Conservation (phyloP, 176 grass and related monocot species). For the Pontederia paniculata region DNA sequence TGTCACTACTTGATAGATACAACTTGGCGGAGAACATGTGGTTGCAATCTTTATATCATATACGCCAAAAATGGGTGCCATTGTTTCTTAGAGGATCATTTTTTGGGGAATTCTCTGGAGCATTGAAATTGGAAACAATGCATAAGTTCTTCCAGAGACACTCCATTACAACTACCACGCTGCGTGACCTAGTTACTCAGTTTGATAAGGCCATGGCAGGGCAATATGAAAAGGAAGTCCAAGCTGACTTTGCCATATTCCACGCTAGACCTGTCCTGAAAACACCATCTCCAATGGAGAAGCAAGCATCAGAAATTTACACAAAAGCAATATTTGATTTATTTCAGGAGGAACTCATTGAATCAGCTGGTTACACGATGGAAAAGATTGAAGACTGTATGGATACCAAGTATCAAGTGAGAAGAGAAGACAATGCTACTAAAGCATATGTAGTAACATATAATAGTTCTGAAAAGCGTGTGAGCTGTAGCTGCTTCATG, state of each 20-base stretch:
- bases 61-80: constrained; percentile 44
- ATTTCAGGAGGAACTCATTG: constrained; percentile 45
- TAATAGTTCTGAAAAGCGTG: constrained; percentile 24
- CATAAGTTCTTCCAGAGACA: constrained; percentile 50
- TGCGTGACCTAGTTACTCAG: constrained; percentile 44
- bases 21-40: constrained; percentile 40
- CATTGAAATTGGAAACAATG: constrained; percentile 37
- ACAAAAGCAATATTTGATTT: constrained; percentile 40
- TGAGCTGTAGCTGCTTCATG: constrained; percentile 39
- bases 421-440: constrained; percentile 22
- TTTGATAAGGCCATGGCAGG: constrained; percentile 43
- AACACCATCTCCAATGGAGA: constrained; percentile 43
- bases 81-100: constrained; percentile 34
- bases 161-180: constrained; percentile 39
- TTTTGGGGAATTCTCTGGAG: constrained; percentile 33
- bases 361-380: constrained; percentile 25
- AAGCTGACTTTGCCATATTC: constrained; percentile 26
- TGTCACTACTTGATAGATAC: constrained; percentile 25
- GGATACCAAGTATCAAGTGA: constrained; percentile 30
- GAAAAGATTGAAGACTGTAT: constrained; percentile 26
- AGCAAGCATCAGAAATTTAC: constrained; percentile 48
- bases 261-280: constrained; percentile 33
- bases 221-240: constrained; percentile 43
- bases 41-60: constrained; percentile 31
- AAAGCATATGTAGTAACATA: constrained; percentile 30